Evolutionary conservation across 768 basidiomycete species (phyloP), one percentile per base, ranked within the genome.

Genomic region (Pulveroboletus sp.): DNA sequence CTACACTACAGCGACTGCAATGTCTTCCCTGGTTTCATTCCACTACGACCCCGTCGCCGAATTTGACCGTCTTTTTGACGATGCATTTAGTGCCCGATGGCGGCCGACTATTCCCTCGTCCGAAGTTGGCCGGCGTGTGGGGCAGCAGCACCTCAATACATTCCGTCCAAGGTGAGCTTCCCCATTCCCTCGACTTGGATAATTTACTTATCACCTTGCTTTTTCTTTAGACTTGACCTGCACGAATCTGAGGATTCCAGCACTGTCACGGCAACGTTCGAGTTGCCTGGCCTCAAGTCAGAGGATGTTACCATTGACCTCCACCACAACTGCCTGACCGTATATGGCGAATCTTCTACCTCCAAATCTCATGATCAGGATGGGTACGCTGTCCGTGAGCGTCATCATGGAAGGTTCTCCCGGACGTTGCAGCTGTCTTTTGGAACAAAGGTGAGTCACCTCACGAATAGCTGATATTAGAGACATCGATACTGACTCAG

Each of bases 231-330:
- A 28, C 64, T 81, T 65, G 74, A 80, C 54, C 43, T 80, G 1
- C 68, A 76, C 45, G 77, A 79, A 58, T 68, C 71, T 43, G 56
- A 67, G 5, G 67, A 70, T 1, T 30, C 28, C 17, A 18, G 31
- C 42, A 21, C 8, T 17, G 71, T 80, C 32, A 79, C 75, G 2
- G 79, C 76, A 15, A 73, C 72, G 4, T 77, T 82, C 55, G 78
- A 80, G 58, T 62, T 32, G 35, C 21, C 21, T 21, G 21, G 21
- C 3, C 21, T 21, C 21, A 21, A 21, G 21, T 21, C 21, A 2
- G 21, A 21, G 21, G 21, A 21, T 3, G 3, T 21, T 21, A 21
- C 21, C 21, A 21, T 21, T 21, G 21, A 21, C 3, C 21, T 21
- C 21, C 21, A 21, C 21, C 21, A 21, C 21, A 21, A 21, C 21